These are phyloP conservation scores for Boletus semigastroideus DNA, from an alignment of 1,284 basidiomycete species.

Conservation along the genomic window DNA sequence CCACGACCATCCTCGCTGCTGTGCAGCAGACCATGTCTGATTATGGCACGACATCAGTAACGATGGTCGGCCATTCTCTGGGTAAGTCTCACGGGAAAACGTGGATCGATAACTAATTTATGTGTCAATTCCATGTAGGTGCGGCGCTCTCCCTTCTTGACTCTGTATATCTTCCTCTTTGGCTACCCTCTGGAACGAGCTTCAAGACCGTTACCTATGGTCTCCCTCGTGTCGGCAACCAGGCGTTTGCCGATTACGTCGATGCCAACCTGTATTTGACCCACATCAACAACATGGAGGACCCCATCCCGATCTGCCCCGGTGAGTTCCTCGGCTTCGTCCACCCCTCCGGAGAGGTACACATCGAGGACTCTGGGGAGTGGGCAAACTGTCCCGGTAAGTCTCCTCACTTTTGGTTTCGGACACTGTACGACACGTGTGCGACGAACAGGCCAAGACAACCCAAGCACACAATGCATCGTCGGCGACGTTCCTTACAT, in stretches of 20 bases:
- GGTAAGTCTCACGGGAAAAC: constrained; percentile 32
- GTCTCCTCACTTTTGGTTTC: neutral
- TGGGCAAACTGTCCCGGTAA: constrained; percentile 52
- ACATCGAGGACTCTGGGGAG: constrained; percentile 47
- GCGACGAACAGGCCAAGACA: constrained; percentile 50
- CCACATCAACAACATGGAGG: constrained; percentile 54
- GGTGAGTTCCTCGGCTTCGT: constrained; percentile 51
- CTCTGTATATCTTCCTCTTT: constrained; percentile 39
- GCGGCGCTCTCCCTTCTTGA: constrained; percentile 57
- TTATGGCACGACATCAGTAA: constrained; percentile 44
- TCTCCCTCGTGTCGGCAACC: constrained; percentile 68
- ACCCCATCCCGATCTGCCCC: constrained; percentile 50
- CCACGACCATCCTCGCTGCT: constrained; percentile 47
- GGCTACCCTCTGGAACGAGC: constrained; percentile 35
- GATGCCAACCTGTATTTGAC: constrained; percentile 46
- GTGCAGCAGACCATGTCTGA: constrained; percentile 43
- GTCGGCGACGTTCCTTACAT: constrained; percentile 58
- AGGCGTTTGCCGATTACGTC: constrained; percentile 59
- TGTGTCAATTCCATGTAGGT: constrained; percentile 18
- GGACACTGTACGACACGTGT: neutral
- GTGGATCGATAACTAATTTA: neutral
- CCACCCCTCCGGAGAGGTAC: constrained; percentile 59
- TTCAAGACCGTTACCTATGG: constrained; percentile 47
- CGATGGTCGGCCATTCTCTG: constrained; percentile 57
- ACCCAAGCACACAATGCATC: constrained; percentile 49